Evolutionary conservation across 768 basidiomycete genomes (phyloP).

Genomic region (Cystofilobasidium ferigula): DNA sequence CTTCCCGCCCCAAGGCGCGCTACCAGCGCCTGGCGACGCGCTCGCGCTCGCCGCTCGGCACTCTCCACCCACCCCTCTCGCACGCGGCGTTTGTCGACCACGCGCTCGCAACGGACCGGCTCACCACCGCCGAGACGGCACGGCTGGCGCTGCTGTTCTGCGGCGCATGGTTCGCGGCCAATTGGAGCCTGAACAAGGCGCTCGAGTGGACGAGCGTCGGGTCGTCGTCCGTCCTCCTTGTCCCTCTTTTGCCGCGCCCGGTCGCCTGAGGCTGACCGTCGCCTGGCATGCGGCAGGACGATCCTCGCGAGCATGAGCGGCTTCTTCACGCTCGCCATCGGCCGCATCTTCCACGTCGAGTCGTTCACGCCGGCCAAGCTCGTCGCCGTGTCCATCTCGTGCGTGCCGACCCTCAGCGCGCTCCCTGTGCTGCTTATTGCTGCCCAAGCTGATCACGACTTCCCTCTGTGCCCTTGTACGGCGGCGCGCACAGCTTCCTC

Average conservation of each 20-base stretch:
- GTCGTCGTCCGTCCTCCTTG: constrained; percentile 8
- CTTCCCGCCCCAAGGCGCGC: constrained; percentile 3
- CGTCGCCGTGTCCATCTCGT: constrained; percentile 70
- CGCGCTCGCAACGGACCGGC: constrained; percentile 36
- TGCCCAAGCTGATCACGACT: constrained; percentile 4
- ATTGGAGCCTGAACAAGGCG: constrained; percentile 77
- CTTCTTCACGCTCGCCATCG: constrained; percentile 82
- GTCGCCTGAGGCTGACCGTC: constrained; percentile 81
- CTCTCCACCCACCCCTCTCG: constrained; percentile 15
- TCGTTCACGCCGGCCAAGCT: constrained; percentile 60
- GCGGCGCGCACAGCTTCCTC: constrained; percentile 47
- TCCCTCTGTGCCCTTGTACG: neutral
- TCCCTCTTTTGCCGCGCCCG: constrained; percentile 63
- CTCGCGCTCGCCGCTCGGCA: constrained; percentile 12
- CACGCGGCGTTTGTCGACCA: neutral
- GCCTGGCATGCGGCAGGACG: too few species aligned
- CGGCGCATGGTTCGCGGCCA: constrained; percentile 81
- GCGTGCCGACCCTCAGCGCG: constrained; percentile 27
- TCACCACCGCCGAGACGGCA: constrained; percentile 62
- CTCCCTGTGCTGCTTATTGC: too few species aligned
- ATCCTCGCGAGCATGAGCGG: constrained; percentile 45
- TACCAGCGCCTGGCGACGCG: neutral
- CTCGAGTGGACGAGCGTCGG: constrained; percentile 75
- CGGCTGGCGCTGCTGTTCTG: constrained; percentile 68
- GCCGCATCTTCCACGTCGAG: constrained; percentile 72